Evolutionary conservation across 306 rosid genomes (phyloP).

Genomic region (Senna tora): DNA sequence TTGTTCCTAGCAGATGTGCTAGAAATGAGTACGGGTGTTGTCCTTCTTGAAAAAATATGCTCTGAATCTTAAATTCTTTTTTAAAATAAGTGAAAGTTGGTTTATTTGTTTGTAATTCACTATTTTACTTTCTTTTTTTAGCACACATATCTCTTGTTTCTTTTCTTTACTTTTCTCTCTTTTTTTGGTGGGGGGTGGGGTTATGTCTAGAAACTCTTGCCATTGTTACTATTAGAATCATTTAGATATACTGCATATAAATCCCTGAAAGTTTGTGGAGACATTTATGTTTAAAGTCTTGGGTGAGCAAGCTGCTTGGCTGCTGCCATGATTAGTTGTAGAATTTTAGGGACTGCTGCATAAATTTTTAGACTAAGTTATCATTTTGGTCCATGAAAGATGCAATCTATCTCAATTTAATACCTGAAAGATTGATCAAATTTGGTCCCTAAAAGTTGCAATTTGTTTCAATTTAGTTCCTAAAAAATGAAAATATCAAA

Average conservation of each 20-base stretch:
- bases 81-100: not conserved
- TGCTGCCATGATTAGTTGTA: slow-evolving; percentile 20
- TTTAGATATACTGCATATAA: slow-evolving; percentile 2
- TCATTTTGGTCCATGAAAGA: no score
- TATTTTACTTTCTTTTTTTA: no score
- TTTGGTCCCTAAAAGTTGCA: no score
- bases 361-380: no score
- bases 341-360: slow-evolving; percentile 25
- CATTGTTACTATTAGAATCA: not conserved
- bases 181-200: not conserved
- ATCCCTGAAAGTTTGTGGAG: slow-evolving; percentile 3
- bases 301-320: slow-evolving; percentile 24
- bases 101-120: no score
- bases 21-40: not conserved
- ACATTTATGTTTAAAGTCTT: slow-evolving; percentile 8
- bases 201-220: not conserved
- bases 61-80: not conserved
- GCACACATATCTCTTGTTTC: no score
- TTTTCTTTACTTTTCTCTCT: no score
- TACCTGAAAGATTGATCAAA: no score
- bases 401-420: no score
- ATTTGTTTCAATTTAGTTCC: no score
- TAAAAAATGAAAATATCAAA: no score
- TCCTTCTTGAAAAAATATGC: not conserved
- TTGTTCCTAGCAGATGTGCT: no score